Base-by-base conservation (phyloP, 2,329 filamentous ascomycete species). In the Cercospora citrullina region DNA sequence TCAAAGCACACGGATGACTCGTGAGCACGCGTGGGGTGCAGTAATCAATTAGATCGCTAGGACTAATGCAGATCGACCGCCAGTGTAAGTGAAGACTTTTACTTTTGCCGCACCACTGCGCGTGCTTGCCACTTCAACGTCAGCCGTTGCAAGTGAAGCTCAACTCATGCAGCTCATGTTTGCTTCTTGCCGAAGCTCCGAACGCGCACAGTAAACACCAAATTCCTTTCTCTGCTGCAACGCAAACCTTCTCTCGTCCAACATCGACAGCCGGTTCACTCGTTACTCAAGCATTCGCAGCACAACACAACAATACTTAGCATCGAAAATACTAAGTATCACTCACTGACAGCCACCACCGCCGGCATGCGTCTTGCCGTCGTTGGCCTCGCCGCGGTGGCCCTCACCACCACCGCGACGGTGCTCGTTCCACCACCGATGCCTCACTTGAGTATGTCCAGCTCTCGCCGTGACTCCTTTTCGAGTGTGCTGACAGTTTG, bases 211-310 rank as follows among this genome's bases (percentile, higher is more conserved):
- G 21, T 18, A 30, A 51, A 18, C 23, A 18, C 10, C 45, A 18
- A 31, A 31, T 39, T 45, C 26, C 33, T 30, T 59, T 30, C 53
- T 58, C 21, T 18, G 36, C 53, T 58, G 60, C 60, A 33, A 51
- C 60, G 39, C 60, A 62, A 51, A 62, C 60, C 18, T 62, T 36
- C n/a, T 59, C 55, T 48, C 26, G 62, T 64, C 53, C 62, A 64
- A 64, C 62, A 59, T 58, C 28, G 33, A 64, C 62, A 59, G 36
- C 62, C 51, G 51, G 62, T 64, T 64, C 62, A 58, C 14, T 42
- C 33, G 51, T 64, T 64, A 64, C 61, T 39, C 62, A 58, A 58
- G 18, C 51, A 36, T 64, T 48, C 55, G 21, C 60, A 51, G 21
- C 28, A 48, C 60, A 62, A 30, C 60, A 31, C 39, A 62, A 63